Percentiles rank a stretch among this genome's conserved stretches.
Evolutionary conservation across 1,139 yeast genomes (phyloP).

Genomic region (Scheffersomyces segobiensis): DNA sequence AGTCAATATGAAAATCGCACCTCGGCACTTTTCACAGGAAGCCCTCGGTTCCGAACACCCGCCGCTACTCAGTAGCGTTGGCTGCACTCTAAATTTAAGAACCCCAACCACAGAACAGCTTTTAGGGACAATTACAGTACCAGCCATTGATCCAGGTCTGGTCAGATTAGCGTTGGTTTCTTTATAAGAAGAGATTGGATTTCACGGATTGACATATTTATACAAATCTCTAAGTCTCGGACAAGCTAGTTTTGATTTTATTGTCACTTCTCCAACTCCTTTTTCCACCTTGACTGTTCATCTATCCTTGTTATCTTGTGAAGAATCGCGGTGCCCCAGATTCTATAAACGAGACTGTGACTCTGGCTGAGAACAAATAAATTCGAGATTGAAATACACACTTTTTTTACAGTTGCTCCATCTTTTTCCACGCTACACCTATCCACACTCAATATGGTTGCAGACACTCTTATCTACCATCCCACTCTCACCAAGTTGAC

Average conservation of each 20-base stretch:
- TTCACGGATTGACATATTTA: neutral
- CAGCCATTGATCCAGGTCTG: neutral
- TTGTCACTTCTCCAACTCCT: neutral
- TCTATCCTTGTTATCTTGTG: neutral
- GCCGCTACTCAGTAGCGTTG: neutral
- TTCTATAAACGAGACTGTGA: neutral
- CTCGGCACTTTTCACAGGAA: neutral
- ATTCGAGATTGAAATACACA: neutral
- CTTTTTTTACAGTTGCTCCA: neutral
- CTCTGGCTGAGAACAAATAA: neutral
- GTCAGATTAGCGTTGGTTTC: neutral
- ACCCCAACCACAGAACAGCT: neutral
- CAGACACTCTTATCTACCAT: constrained; percentile 68
- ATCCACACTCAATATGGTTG: constrained; percentile 48
- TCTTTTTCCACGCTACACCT: neutral
- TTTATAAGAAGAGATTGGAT: neutral
- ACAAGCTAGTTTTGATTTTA: too few species aligned
- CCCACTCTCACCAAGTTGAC: constrained; percentile 68
- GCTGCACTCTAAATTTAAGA: neutral
- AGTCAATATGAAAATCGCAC: neutral
- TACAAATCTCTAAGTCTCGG: neutral
- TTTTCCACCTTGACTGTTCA: neutral
- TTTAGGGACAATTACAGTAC: neutral
- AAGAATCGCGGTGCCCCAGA: neutral
- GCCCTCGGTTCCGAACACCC: neutral